Evolutionary conservation across 495 filamentous ascomycete species (phyloP).

Genomic region (Chaetomium cochliodes): DNA sequence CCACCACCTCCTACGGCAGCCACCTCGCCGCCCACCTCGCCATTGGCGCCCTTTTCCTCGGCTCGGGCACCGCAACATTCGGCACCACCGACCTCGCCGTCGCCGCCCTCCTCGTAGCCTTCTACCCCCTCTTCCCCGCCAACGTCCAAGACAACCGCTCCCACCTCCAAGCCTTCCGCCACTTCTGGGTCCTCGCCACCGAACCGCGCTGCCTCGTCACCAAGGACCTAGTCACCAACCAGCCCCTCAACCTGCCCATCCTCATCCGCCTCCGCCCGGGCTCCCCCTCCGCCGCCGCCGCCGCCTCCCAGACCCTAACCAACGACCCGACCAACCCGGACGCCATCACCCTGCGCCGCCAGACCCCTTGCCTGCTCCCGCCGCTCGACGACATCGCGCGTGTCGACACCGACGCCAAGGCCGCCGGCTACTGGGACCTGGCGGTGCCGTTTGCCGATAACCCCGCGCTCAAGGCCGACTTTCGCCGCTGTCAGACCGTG

Average conservation of each 20-base stretch:
- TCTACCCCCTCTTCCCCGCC: slow-evolving; percentile 90
- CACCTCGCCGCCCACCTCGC: slow-evolving; percentile 92
- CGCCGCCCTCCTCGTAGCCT: slow-evolving; percentile 81
- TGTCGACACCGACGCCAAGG: slow-evolving; percentile 59
- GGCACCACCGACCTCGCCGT: slow-evolving; percentile 85
- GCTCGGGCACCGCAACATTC: slow-evolving; percentile 87
- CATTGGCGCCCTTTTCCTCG: slow-evolving; percentile 86
- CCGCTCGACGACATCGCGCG: slow-evolving; percentile 66
- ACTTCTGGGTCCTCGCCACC: slow-evolving; percentile 94
- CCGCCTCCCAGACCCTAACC: neutral
- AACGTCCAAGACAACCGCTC: slow-evolving; percentile 88
- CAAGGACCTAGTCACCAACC: slow-evolving; percentile 77
- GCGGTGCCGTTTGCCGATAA: slow-evolving; percentile 73
- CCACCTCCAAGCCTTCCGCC: slow-evolving; percentile 93
- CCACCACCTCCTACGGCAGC: slow-evolving; percentile 84
- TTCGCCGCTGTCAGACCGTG: slow-evolving; percentile 71
- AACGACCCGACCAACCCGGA: slow-evolving; percentile 14
- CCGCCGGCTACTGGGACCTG: slow-evolving; percentile 80
- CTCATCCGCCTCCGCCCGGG: slow-evolving; percentile 38
- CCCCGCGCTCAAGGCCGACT: slow-evolving; percentile 63
- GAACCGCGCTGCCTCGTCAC: slow-evolving; percentile 85
- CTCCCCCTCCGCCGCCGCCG: slow-evolving; percentile 28
- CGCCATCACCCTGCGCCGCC: slow-evolving; percentile 29
- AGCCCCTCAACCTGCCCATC: slow-evolving; percentile 73
- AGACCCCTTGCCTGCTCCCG: slow-evolving; percentile 81